These are phyloP conservation scores for Neurospora sp. DNA, from an alignment of 2,329 filamentous ascomycete genomes.

Conservation along the genomic window DNA sequence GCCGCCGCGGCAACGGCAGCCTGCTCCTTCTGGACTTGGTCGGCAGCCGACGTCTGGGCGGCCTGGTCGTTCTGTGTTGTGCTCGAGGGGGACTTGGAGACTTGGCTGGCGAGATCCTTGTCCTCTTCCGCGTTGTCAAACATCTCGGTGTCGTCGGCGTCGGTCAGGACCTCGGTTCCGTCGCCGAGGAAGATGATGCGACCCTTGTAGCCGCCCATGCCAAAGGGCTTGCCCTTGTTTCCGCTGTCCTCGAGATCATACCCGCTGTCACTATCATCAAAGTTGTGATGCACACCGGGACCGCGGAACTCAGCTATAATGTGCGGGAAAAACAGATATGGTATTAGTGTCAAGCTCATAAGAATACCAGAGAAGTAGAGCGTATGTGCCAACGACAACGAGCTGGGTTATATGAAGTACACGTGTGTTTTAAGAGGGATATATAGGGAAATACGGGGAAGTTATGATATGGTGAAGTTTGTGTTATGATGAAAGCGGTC, in stretches of 20 bases:
- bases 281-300: constrained; percentile 72
- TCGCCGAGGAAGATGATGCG: constrained; percentile 93
- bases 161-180: constrained; percentile 84
- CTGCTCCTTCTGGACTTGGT: constrained; percentile 15
- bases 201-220: constrained; percentile 62
- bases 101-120: constrained; percentile 76
- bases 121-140: constrained; percentile 82
- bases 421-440: not conserved
- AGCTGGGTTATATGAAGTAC: not conserved
- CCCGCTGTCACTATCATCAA: constrained; percentile 68
- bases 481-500: constrained; percentile 4
- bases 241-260: constrained; percentile 68
- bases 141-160: constrained; percentile 85
- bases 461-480: not conserved
- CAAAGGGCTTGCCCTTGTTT: constrained; percentile 47
- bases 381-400: constrained; percentile 2
- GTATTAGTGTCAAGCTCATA: constrained; percentile 17
- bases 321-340: constrained; percentile 9
- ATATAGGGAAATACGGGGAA: constrained; percentile 1
- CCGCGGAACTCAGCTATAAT: constrained; percentile 71
- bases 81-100: constrained; percentile 49
- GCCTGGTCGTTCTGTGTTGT: not conserved
- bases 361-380: not conserved
- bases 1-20: not conserved
- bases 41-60: constrained; percentile 10